Conservation (phyloP, 345 rosid species). For the Boechera divaricarpa region DNA sequence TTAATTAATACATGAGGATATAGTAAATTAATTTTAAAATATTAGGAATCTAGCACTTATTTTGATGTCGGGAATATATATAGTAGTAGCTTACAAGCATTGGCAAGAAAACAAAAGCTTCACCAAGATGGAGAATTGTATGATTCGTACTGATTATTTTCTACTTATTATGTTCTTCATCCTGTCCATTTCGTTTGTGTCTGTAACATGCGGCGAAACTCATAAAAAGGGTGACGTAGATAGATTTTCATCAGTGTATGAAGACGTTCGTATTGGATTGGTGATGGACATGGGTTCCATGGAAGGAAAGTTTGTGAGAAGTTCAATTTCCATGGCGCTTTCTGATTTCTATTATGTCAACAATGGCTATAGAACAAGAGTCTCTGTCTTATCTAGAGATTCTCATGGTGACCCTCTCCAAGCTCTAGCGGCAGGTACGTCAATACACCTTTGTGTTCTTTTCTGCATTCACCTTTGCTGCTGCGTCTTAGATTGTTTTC, state of each 20-base stretch:
- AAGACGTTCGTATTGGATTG: background rate
- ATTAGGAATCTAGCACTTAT: background rate
- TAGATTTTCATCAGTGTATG: background rate
- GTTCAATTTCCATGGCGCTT: background rate
- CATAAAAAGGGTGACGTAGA: background rate
- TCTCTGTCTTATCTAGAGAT: background rate
- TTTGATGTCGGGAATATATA: background rate
- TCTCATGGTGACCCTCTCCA: constrained; percentile 1
- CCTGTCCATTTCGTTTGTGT: background rate
- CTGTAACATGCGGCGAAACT: background rate
- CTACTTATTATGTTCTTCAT: background rate
- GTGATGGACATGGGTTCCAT: background rate
- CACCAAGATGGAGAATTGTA: background rate
- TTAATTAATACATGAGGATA: background rate
- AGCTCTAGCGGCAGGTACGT: background rate
- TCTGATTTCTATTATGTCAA: background rate
- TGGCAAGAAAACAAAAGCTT: background rate
- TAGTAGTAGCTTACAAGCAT: background rate
- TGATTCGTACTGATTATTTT: background rate
- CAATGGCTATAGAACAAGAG: background rate
- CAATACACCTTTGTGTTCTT: background rate
- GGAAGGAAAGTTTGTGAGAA: background rate
- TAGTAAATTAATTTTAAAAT: background rate
- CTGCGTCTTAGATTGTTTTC: background rate
- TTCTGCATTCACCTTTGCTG: background rate